Evolutionary conservation across 306 rosid genomes (phyloP), one percentile per base, ranked within the genome.

Genomic region (Vigna mungo): DNA sequence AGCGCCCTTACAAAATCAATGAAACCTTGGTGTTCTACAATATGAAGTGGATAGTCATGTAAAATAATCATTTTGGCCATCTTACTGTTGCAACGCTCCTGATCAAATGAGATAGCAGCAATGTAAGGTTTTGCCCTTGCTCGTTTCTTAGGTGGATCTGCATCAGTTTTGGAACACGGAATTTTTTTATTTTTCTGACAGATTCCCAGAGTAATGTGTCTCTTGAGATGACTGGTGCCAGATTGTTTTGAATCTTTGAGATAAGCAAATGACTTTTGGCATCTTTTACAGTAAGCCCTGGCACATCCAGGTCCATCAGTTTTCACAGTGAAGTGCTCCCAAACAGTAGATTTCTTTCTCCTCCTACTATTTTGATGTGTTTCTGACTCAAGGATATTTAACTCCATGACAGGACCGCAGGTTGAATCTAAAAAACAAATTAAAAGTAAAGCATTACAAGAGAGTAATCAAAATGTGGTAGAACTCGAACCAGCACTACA

Each of bases 181-280:
- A 51, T 37, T 46, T 71, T 79, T 64, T 74, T 87, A 80, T 78
- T 88, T 79, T 62, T 88, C 86, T 82, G 85, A 69, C 99, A 92
- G 72, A 87, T 87, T 51, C 93, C 96, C 54, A 85, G 18, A 60
- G 85, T 20, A 75, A 95, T 86, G 77, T 95, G 99, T 48, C 99
- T 90, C 69, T 89, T 89, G 67, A 95, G 92, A 76, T 95, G 97
- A 86, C 99, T 92, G 37, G 99, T 95, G 71, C 99, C 99, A 37
- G 93, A 84, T 73, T 89, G 85, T 89, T 86, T 95, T 43, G 96
- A 87, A 51, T 91, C 94, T 51, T 88, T 88, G 37, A 95, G 84
- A 78, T 92, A 90, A 47, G 99, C 96, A 81, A 92, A 95, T 56
- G 91, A 83, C 56, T 81, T 92, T 23, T 84, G 83, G 85, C 97